These are phyloP conservation scores for Dichotomocladium elegans DNA, from an alignment of 371 early-diverging fungal genomes.

Conservation along the genomic window DNA sequence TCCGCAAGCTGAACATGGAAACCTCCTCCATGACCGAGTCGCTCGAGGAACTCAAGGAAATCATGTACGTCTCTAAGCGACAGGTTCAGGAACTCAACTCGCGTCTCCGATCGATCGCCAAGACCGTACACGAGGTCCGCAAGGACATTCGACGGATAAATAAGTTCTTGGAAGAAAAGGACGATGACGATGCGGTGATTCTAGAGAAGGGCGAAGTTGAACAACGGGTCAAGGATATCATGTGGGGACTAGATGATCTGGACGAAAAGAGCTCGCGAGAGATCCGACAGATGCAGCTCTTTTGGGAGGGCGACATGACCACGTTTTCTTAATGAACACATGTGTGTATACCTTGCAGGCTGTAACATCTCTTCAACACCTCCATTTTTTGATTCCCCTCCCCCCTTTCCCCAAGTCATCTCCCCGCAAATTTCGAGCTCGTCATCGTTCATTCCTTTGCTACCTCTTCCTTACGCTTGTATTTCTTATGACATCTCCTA, in stretches of 20 bases:
- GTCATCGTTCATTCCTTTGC: no score
- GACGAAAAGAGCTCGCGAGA: slow-evolving; percentile 36
- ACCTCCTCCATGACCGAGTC: slow-evolving; percentile 42
- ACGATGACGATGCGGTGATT: slow-evolving; percentile 48
- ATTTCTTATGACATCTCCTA: no score
- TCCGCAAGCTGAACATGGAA: slow-evolving; percentile 35
- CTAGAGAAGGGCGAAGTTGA: slow-evolving; percentile 50
- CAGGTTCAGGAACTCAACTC: slow-evolving; percentile 46
- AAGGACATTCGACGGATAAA: slow-evolving; percentile 48
- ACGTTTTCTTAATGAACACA: no score
- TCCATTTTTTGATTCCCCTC: no score
- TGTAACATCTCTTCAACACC: no score
- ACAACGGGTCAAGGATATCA: slow-evolving; percentile 45
- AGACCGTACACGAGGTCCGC: slow-evolving; percentile 49
- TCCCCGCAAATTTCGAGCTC: no score
- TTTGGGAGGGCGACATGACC: slow-evolving; percentile 49
- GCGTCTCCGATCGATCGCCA: slow-evolving; percentile 44
- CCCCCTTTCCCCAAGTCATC: no score
- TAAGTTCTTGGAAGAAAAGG: slow-evolving; percentile 45
- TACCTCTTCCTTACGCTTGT: no score
- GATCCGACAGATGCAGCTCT: slow-evolving; percentile 39
- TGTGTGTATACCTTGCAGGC: no score
- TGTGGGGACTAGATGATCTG: slow-evolving; percentile 54
- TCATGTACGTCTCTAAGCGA: slow-evolving; percentile 49
- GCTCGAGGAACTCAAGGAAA: slow-evolving; percentile 47